These are phyloP conservation scores for Pichia sp. DNA, from an alignment of 1,139 yeast species.

Conservation along the genomic window DNA sequence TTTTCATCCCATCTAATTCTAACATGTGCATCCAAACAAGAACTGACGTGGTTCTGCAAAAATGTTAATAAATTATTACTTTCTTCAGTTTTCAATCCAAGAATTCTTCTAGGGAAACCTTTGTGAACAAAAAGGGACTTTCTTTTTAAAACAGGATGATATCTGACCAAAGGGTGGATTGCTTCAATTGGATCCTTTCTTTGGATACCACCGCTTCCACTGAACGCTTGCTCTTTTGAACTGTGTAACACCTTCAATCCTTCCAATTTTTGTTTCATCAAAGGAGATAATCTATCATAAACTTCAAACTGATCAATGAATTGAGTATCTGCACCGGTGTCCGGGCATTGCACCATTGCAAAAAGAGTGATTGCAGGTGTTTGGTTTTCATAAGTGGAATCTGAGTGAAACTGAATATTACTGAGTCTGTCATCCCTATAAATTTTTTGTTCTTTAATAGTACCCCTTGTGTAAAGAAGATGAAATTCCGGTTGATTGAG, in stretches of 20 bases:
- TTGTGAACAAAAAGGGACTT: constrained; percentile 52
- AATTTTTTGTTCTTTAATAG: no score
- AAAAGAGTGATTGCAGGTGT: constrained; percentile 64
- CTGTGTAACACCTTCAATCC: constrained; percentile 19
- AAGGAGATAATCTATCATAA: constrained; percentile 58
- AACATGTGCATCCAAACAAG: constrained; percentile 45
- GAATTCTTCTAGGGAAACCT: constrained; percentile 53
- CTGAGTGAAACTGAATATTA: constrained; percentile 47
- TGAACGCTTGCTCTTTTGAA: constrained; percentile 49
- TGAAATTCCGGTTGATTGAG: constrained; percentile 20
- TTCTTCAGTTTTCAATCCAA: constrained; percentile 59
- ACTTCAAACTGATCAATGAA: constrained; percentile 59
- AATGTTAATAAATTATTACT: constrained; percentile 47
- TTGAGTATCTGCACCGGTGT: constrained; percentile 60
- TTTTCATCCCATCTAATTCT: constrained; percentile 51
- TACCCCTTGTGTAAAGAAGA: constrained; percentile 24
- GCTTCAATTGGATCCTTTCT: constrained; percentile 51
- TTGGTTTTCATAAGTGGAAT: constrained; percentile 61
- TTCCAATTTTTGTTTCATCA: constrained; percentile 45
- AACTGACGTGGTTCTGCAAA: constrained; percentile 42
- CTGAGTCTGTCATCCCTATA: constrained; percentile 12
- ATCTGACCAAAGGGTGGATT: constrained; percentile 63
- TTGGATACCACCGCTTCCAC: constrained; percentile 47
- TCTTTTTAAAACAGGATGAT: constrained; percentile 60
- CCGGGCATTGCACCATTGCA: constrained; percentile 32